Conservation (phyloP, 192 early-diverging fungal species). For the Kickxella alabastrina region DNA sequence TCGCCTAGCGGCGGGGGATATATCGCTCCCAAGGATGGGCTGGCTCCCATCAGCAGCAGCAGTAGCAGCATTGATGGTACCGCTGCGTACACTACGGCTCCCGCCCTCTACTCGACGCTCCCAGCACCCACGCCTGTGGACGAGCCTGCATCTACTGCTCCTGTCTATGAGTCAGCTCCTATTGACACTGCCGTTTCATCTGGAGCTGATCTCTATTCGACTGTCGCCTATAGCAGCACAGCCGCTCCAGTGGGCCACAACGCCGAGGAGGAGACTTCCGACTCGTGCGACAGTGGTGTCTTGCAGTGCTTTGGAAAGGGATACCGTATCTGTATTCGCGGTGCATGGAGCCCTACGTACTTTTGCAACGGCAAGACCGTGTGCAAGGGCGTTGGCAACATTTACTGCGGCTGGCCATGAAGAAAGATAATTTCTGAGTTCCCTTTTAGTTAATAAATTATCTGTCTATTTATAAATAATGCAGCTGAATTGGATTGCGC, state of each 20-base stretch:
- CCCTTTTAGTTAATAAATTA: no score
- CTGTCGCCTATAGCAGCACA: no score
- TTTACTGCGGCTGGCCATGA: constrained; percentile 11
- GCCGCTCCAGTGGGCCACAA: neutral
- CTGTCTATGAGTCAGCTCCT: neutral
- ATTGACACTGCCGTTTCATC: neutral
- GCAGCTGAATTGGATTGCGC: neutral
- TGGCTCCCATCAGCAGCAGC: no score
- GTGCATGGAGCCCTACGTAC: constrained; percentile 12
- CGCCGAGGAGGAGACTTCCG: constrained; percentile 3
- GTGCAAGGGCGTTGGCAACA: constrained; percentile 8
- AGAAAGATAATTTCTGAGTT: neutral
- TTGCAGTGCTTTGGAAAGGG: constrained; percentile 12
- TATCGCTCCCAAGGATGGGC: no score
- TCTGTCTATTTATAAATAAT: no score
- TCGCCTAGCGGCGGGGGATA: constrained; percentile 21
- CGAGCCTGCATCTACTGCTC: constrained; percentile 9
- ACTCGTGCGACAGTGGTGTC: constrained; percentile 8
- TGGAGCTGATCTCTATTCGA: no score
- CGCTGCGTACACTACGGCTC: neutral
- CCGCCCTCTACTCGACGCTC: no score
- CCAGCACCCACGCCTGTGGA: no score
- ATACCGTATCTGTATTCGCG: constrained; percentile 4
- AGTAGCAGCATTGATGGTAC: neutral
- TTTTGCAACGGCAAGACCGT: constrained; percentile 6